These are phyloP conservation scores for Niveomyces coronatus DNA, from an alignment of 2,329 filamentous ascomycete species.

Conservation along the genomic window DNA sequence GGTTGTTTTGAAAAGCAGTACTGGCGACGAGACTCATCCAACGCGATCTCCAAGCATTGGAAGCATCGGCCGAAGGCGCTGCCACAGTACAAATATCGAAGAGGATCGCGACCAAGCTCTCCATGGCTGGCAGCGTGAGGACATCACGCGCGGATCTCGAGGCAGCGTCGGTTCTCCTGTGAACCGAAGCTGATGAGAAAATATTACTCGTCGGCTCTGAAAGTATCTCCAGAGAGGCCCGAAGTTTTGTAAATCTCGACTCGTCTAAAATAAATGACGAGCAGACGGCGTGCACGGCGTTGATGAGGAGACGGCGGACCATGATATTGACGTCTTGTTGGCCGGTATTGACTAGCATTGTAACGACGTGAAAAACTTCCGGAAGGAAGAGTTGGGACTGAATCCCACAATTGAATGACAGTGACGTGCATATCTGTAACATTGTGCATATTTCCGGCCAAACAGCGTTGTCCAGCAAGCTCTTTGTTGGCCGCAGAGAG, in stretches of 20 bases:
- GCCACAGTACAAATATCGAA: conserved; percentile 55
- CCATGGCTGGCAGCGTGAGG: conserved; percentile 43
- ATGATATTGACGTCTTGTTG: conserved; percentile 43
- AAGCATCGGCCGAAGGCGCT: conserved; percentile 52
- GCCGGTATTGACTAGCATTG: conserved; percentile 59
- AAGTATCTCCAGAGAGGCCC: conserved; percentile 45
- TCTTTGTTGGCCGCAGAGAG: conserved; percentile 54
- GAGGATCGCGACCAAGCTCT: conserved; percentile 49
- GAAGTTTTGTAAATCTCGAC: conserved; percentile 42
- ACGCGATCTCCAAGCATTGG: conserved; percentile 59
- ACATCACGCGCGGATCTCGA: conserved; percentile 45
- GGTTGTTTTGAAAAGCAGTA: conserved; percentile 64
- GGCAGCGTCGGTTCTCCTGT: conserved; percentile 41
- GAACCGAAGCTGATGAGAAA: conserved; percentile 37
- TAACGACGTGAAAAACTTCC: conserved; percentile 60
- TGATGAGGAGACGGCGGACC: conserved; percentile 54
- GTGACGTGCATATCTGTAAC: conserved; percentile 53
- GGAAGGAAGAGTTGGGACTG: conserved; percentile 59
- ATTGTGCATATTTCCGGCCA: conserved; percentile 62
- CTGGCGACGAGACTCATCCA: conserved; percentile 68
- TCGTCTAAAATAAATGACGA: conserved; percentile 56
- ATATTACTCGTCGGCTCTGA: conserved; percentile 50
- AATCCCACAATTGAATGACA: conserved; percentile 58
- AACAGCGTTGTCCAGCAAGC: conserved; percentile 55
- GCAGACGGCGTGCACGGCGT: conserved; percentile 57